A percentile compares a stretch with the other conserved stretches of the same genome.
Evolutionary conservation across 31 red algal species (phyloP).

Genomic region (Bonnemaisonia californica): DNA sequence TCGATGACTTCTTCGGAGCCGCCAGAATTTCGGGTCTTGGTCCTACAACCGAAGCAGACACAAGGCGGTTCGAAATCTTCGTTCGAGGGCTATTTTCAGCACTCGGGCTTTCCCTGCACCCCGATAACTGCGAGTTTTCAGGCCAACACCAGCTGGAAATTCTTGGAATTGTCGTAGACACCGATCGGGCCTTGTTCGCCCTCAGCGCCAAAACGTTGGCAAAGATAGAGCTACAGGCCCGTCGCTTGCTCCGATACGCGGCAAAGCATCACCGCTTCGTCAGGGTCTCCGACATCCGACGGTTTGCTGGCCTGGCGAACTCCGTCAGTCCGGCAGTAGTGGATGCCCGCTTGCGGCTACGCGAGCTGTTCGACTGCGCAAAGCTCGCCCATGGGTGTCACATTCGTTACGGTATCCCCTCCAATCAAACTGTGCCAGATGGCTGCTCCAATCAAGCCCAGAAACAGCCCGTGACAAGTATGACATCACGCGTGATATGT

Average conservation of each 20-base stretch:
- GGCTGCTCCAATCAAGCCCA: no score
- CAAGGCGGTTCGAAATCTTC: not conserved
- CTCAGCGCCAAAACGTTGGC: constrained; percentile 10
- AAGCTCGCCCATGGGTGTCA: no score
- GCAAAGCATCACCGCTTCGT: constrained; percentile 18
- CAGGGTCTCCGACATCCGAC: constrained; percentile 10
- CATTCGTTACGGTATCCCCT: no score
- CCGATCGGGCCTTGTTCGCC: constrained; percentile 1
- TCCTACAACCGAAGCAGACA: not conserved
- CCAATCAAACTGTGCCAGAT: no score
- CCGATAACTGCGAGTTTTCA: constrained; percentile 15
- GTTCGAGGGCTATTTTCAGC: constrained; percentile 1
- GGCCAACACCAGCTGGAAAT: constrained; percentile 22
- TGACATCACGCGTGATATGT: no score
- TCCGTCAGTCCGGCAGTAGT: constrained; percentile 17
- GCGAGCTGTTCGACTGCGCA: constrained; percentile 42
- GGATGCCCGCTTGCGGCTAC: constrained; percentile 29
- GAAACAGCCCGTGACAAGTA: no score
- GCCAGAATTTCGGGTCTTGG: not conserved
- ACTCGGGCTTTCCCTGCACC: constrained; percentile 32
- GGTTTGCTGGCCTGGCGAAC: constrained; percentile 24
- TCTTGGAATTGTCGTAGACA: constrained; percentile 37
- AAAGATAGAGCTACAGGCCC: constrained; percentile 10
- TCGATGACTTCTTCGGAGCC: constrained; percentile 44
- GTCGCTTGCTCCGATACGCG: constrained; percentile 15